phyloP scores from a whole-genome alignment of 768 basidiomycete species.

The Termitomyces sp. region DNA sequence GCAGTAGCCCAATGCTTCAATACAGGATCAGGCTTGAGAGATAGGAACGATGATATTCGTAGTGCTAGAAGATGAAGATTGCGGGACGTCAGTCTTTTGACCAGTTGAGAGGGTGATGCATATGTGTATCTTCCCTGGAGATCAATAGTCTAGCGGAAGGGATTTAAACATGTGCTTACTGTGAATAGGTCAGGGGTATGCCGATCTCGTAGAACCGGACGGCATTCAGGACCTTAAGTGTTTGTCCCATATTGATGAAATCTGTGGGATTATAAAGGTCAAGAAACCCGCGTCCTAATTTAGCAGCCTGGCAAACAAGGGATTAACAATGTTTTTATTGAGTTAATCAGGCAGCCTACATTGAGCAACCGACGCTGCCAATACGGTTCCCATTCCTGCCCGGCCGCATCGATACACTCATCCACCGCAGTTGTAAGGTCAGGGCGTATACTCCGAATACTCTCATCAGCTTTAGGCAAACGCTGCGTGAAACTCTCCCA shows the following conservation, averaged over 20 bases:
- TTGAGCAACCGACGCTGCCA: conserved; percentile 88
- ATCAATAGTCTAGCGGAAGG: conserved; percentile 1
- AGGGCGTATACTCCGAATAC: conserved; percentile 79
- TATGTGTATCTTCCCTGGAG: conserved; percentile 62
- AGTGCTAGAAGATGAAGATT: conserved; percentile 91
- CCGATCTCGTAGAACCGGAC: conserved; percentile 90
- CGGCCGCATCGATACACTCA: conserved; percentile 91
- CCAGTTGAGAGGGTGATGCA: conserved; percentile 74
- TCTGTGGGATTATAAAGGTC: conserved; percentile 91
- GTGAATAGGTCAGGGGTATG: conserved; percentile 85
- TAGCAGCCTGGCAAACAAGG: conserved; percentile 74
- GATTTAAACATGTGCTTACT: conserved; percentile 46
- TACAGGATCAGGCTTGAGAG: conserved; percentile 80
- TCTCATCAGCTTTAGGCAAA: conserved; percentile 91
- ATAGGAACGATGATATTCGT: conserved; percentile 80
- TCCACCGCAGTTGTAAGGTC: conserved; percentile 53
- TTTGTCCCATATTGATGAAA: conserved; percentile 89
- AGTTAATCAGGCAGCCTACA: conserved; percentile 34
- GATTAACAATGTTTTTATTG: not conserved
- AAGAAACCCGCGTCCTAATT: conserved; percentile 90
- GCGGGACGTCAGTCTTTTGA: conserved; percentile 78
- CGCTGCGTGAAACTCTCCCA: conserved; percentile 79
- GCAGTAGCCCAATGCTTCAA: conserved; percentile 95
- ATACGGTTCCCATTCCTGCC: conserved; percentile 82
- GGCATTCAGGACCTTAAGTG: conserved; percentile 90